Base-by-base conservation (phyloP, 2,329 filamentous ascomycete species). In the Paramyrothecium roridum region DNA sequence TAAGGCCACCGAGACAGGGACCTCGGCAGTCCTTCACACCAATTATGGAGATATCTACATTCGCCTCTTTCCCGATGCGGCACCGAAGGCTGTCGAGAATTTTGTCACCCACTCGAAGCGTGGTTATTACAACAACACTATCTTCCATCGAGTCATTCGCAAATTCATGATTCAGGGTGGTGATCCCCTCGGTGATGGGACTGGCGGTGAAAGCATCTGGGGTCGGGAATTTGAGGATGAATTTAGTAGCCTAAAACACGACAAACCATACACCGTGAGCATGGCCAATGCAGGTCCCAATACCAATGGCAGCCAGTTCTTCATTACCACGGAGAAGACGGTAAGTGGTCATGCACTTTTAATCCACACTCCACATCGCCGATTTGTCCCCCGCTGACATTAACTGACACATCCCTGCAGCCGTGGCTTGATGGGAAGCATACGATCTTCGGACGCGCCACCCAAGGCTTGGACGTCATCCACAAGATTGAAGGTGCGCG, bases 121-220 rank as follows among this genome's bases (percentile, higher is more conserved):
- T 56, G 91, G 91, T 1, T 99, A 99, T 72, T 99, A 99, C 78
- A 98, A 99, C 77, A 91, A 91, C 73, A 93, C 93, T 34, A 93
- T 97, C 63, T 99, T 99, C 80, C 95, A 99, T 73, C 88, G 95
- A 34, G 89, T 99, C 8, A 99, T 99, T 64, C 86, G 90, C 58
- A 97, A 97, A 68, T 99, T 99, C 76, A 99, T 99, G 96, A 96
- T 99, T 46, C 95, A 99, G 72, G 92, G 93, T 52, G 95, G 95
- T 48, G 96, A 99, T 67, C 95, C 96, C 0, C 89, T 92, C 0
- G 93, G 93, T 2, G 96, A 93, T 1, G 95, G 96, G 2, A 85
- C 91, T 49, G 95, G 95, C 19, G 96, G 96, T 1, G 80, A 87
- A 58, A 96, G 90, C 67, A 87, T 96, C 61, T 99, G 95, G 95